Conservation (phyloP, 2,329 filamentous ascomycete species). For the Pseudohalonectria lignicola region DNA sequence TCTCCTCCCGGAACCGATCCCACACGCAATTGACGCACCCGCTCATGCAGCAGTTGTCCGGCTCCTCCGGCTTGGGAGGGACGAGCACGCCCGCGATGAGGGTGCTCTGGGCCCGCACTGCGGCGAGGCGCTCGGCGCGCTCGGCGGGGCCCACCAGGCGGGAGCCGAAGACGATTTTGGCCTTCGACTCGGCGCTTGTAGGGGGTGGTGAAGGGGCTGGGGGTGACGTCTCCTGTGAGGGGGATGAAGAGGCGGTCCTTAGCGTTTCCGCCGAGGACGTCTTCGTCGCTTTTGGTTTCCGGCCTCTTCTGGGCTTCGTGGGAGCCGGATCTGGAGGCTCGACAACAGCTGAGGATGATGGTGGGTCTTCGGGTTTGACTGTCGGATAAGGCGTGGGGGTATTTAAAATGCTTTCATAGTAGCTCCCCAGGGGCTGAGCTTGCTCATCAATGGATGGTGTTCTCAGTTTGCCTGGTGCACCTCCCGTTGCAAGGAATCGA, state of each 20-base stretch:
- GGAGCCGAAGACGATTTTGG: constrained; percentile 71
- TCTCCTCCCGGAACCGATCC: constrained; percentile 82
- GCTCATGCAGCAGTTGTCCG: constrained; percentile 98
- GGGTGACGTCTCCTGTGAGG: constrained; percentile 17
- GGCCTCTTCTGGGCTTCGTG: neutral
- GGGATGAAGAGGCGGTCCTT: constrained; percentile 14
- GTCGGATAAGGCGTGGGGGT: constrained; percentile 26
- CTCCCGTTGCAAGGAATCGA: too few species aligned
- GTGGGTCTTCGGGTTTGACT: constrained; percentile 1
- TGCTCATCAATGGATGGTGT: constrained; percentile 24
- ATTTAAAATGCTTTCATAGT: constrained; percentile 47
- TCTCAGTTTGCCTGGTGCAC: too few species aligned
- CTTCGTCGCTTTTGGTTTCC: neutral
- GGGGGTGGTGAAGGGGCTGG: constrained; percentile 27
- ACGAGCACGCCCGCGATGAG: constrained; percentile 70
- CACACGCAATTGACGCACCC: constrained; percentile 97
- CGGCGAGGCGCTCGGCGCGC: constrained; percentile 47
- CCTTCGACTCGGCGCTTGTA: constrained; percentile 38
- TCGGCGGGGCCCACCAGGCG: constrained; percentile 64
- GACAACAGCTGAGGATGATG: too few species aligned
- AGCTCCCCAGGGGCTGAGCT: constrained; percentile 41
- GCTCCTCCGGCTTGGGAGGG: constrained; percentile 76
- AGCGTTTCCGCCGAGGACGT: neutral
- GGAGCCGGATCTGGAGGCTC: neutral
- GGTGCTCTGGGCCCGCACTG: constrained; percentile 46